These are phyloP conservation scores for Choanephora cucurbitarum DNA, from an alignment of 371 early-diverging fungal species.

Conservation along the genomic window DNA sequence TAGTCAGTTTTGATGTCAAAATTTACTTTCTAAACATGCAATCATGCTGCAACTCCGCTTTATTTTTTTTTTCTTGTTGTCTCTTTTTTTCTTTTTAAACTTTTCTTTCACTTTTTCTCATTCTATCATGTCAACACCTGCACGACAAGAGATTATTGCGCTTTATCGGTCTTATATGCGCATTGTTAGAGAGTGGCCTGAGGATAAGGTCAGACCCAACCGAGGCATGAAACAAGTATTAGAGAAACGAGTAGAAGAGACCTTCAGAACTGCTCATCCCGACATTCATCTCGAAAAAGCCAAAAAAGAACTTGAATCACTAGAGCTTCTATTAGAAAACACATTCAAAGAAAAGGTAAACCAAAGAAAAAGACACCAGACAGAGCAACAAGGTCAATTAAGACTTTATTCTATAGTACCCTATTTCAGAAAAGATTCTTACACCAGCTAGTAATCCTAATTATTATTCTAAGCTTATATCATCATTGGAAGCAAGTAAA, in stretches of 20 bases:
- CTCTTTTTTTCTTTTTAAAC: neutral
- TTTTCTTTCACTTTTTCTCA: slow-evolving; percentile 1
- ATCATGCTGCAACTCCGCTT: slow-evolving; percentile 9
- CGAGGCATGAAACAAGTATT: slow-evolving; percentile 63
- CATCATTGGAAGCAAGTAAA: slow-evolving; percentile 53
- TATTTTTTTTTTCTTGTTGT: neutral
- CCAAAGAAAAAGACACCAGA: no score
- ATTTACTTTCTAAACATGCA: no score
- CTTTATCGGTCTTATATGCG: slow-evolving; percentile 58
- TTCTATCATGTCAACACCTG: slow-evolving; percentile 13
- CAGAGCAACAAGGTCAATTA: no score
- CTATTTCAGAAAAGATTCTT: slow-evolving; percentile 58
- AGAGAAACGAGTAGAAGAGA: slow-evolving; percentile 53
- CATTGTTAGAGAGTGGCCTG: slow-evolving; percentile 58
- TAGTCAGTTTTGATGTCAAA: neutral
- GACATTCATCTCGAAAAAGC: slow-evolving; percentile 41
- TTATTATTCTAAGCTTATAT: slow-evolving; percentile 57
- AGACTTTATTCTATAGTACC: slow-evolving; percentile 41
- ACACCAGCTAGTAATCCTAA: slow-evolving; percentile 64
- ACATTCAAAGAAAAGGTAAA: slow-evolving; percentile 60
- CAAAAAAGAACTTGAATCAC: slow-evolving; percentile 47
- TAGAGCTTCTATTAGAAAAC: slow-evolving; percentile 51
- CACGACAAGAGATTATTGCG: slow-evolving; percentile 31
- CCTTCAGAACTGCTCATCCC: slow-evolving; percentile 38
- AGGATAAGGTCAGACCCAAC: slow-evolving; percentile 61